Evolutionary conservation across 805 yeast genomes (phyloP).

Genomic region (Nakazawaea anatomiae): DNA sequence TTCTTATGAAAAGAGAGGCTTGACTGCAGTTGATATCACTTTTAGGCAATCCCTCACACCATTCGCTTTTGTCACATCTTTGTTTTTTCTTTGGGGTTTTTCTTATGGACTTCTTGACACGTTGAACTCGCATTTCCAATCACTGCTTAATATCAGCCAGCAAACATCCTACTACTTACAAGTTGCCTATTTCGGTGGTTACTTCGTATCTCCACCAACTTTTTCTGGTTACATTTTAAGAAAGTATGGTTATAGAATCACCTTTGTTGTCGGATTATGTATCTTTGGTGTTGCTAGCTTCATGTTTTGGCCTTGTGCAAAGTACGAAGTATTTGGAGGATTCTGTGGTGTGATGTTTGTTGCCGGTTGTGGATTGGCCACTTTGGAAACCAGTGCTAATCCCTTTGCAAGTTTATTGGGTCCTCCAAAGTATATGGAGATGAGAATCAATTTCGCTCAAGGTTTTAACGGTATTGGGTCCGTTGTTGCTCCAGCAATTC

Average conservation of each 20-base stretch:
- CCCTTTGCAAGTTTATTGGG: slow-evolving; percentile 11
- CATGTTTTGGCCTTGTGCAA: slow-evolving; percentile 13
- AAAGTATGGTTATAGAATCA: slow-evolving; percentile 11
- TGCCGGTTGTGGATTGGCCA: slow-evolving; percentile 13
- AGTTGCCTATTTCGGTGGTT: slow-evolving; percentile 13
- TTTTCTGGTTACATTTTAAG: slow-evolving; percentile 9
- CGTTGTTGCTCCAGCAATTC: slow-evolving; percentile 12
- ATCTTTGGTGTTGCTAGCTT: slow-evolving; percentile 12
- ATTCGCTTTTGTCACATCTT: slow-evolving; percentile 8
- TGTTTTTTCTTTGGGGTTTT: slow-evolving; percentile 13
- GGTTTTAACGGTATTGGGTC: slow-evolving; percentile 13
- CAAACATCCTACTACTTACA: slow-evolving; percentile 11
- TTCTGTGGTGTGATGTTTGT: slow-evolving; percentile 12
- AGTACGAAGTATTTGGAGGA: slow-evolving; percentile 11
- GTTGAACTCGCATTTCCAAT: slow-evolving; percentile 12
- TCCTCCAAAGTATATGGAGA: slow-evolving; percentile 11
- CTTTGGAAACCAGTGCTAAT: slow-evolving; percentile 13
- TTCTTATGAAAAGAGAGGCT: slow-evolving; percentile 12
- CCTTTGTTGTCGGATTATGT: slow-evolving; percentile 10
- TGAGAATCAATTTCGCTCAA: slow-evolving; percentile 12
- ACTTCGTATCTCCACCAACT: slow-evolving; percentile 11
- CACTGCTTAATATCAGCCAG: slow-evolving; percentile 11
- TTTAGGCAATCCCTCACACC: slow-evolving; percentile 11
- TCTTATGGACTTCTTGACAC: slow-evolving; percentile 13
- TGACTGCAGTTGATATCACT: slow-evolving; percentile 10